Conservation (phyloP, 371 early-diverging fungal genomes). For the Blakeslea trispora region DNA sequence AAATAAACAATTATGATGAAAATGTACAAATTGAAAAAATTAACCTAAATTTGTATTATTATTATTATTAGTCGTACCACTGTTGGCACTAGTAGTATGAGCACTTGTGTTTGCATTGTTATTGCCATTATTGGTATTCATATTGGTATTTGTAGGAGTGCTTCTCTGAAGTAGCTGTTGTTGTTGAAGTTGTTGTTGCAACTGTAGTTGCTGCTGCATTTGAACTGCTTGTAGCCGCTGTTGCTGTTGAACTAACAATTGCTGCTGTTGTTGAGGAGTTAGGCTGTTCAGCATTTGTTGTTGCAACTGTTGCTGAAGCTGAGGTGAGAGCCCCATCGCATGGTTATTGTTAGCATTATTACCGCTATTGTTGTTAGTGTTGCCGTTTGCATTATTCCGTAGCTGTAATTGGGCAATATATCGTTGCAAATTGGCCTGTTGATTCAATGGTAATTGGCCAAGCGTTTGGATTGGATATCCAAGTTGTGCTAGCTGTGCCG, state of each 20-base stretch:
- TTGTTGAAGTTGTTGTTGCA: constrained; percentile 24
- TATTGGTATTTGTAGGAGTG: neutral
- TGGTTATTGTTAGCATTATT: constrained; percentile 3
- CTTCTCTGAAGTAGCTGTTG: constrained; percentile 9
- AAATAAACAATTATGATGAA: neutral
- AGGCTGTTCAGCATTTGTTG: constrained; percentile 9
- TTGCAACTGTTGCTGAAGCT: neutral
- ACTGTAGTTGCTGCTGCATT: constrained; percentile 20
- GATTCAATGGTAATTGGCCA: constrained; percentile 32
- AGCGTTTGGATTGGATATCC: constrained; percentile 36
- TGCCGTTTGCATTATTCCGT: constrained; percentile 18
- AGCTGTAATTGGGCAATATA: constrained; percentile 45
- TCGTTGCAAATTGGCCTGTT: constrained; percentile 44
- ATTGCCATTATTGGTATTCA: constrained; percentile 19
- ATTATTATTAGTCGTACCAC: constrained; percentile 16
- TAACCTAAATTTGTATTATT: constrained; percentile 11
- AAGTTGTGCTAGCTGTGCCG: constrained; percentile 43
- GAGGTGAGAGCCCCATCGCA: constrained; percentile 1
- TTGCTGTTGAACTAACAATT: constrained; percentile 17
- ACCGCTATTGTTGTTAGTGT: constrained; percentile 7
- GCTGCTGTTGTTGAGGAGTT: constrained; percentile 14
- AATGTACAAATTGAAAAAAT: constrained; percentile 3
- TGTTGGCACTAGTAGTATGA: constrained; percentile 16
- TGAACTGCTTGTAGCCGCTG: constrained; percentile 23
- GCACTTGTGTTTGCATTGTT: constrained; percentile 17